Conservation (phyloP, 2,329 filamentous ascomycete genomes). For the Cordyceps cateniannulata region DNA sequence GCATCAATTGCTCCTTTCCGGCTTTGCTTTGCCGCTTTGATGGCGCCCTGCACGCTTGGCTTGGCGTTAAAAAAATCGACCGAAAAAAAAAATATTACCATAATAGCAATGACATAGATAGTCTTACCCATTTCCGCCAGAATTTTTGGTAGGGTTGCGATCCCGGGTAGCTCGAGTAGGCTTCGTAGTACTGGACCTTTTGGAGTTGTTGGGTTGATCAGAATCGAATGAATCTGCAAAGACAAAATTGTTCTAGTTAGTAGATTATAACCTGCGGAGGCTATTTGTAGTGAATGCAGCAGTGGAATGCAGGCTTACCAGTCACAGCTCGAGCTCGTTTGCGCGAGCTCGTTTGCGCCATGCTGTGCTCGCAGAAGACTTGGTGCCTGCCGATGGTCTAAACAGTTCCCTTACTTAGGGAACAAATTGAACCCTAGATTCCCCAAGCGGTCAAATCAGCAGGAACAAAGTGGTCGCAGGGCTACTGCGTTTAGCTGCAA, state of each 20-base stretch:
- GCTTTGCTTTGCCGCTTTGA: neutral
- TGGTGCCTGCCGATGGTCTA: no score
- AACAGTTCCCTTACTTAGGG: neutral
- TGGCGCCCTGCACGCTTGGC: neutral
- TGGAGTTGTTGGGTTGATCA: neutral
- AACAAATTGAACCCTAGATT: neutral
- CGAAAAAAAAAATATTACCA: neutral
- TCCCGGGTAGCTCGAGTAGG: neutral
- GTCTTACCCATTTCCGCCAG: neutral
- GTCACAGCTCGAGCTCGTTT: conserved; percentile 7
- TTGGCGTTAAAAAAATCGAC: neutral
- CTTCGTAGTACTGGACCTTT: neutral
- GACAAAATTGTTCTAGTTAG: neutral
- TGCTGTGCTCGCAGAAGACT: neutral
- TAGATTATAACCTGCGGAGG: no score
- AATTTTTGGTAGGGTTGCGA: neutral
- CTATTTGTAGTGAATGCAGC: neutral
- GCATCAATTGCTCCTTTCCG: conserved; percentile 3
- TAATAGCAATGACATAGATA: neutral
- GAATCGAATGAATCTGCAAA: neutral
- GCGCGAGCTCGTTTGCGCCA: conserved; percentile 8
- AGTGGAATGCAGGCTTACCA: neutral
- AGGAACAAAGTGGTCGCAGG: no score
- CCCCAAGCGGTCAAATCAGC: no score
- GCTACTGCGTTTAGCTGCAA: neutral